phyloP scores from a whole-genome alignment of 306 rosid genomes.

The Sicyos baderoa region DNA sequence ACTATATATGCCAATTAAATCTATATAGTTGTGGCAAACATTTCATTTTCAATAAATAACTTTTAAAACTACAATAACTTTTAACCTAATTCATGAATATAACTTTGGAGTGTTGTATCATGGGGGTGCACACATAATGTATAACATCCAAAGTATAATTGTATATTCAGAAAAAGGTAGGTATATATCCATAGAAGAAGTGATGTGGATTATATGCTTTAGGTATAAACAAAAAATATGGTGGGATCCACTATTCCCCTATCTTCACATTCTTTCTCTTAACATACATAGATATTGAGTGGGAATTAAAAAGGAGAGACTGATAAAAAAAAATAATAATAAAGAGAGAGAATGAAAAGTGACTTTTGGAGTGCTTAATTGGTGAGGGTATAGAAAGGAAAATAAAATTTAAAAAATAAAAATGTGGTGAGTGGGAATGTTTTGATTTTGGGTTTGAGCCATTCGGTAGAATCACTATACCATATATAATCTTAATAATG shows the following conservation, averaged over 20 bases:
- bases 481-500: too few species aligned
- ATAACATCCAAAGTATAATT: neutral
- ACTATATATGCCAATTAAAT: too few species aligned
- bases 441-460: neutral
- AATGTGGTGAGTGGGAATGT: neutral
- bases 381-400: neutral
- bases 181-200: slow-evolving; percentile 3
- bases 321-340: too few species aligned
- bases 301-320: neutral
- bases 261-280: neutral
- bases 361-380: neutral
- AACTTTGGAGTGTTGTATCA: neutral
- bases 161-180: neutral
- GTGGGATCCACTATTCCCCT: slow-evolving; percentile 2
- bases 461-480: neutral
- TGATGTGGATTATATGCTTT: slow-evolving; percentile 5
- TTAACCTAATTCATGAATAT: neutral
- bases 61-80: too few species aligned
- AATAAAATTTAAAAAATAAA: neutral
- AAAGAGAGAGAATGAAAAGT: neutral
- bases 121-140: neutral
- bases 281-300: neutral
- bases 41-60: too few species aligned
- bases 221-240: neutral
- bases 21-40: too few species aligned